These are phyloP conservation scores for Solanum habrochaites DNA, from an alignment of 257 asterid genomes.

Conservation along the genomic window DNA sequence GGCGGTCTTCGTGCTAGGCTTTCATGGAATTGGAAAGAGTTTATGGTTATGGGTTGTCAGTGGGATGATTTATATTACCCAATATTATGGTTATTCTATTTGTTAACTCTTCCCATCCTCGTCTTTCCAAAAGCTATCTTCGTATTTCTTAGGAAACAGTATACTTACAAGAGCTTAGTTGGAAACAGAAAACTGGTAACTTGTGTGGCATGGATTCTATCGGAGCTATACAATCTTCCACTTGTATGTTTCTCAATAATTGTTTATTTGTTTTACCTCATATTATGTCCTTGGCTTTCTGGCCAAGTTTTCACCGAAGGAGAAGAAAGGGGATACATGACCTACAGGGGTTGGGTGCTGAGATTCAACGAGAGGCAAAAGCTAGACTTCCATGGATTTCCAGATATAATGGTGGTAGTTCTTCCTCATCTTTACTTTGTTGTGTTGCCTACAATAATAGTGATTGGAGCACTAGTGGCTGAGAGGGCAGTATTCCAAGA, in stretches of 20 bases:
- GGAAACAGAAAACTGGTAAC: constrained; percentile 36
- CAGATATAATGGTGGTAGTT: constrained; percentile 87
- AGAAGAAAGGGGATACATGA: constrained; percentile 63
- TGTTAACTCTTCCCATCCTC: constrained; percentile 29
- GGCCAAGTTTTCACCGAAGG: constrained; percentile 54
- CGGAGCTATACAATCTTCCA: constrained; percentile 39
- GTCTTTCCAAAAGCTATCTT: constrained; percentile 45
- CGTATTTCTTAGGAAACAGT: constrained; percentile 25
- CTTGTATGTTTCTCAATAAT: constrained; percentile 33
- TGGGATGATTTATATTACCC: constrained; percentile 77
- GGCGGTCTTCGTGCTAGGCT: constrained; percentile 46
- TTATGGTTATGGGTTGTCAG: constrained; percentile 91
- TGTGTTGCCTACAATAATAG: constrained; percentile 49
- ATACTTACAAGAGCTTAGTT: constrained; percentile 31
- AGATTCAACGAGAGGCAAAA: constrained; percentile 9
- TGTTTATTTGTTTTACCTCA: constrained; percentile 67
- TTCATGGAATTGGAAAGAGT: constrained; percentile 70
- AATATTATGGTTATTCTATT: constrained; percentile 43
- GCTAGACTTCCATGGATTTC: constrained; percentile 56
- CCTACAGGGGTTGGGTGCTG: constrained; percentile 75
- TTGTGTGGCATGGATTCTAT: constrained; percentile 40
- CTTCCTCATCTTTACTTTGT: constrained; percentile 65
- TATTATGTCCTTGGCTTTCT: constrained; percentile 72
- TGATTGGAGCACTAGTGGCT: constrained; percentile 38
- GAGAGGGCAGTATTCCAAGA: constrained; percentile 55